These are phyloP conservation scores for Trichoderma erinaceum DNA, from an alignment of 495 filamentous ascomycete species.

Conservation along the genomic window DNA sequence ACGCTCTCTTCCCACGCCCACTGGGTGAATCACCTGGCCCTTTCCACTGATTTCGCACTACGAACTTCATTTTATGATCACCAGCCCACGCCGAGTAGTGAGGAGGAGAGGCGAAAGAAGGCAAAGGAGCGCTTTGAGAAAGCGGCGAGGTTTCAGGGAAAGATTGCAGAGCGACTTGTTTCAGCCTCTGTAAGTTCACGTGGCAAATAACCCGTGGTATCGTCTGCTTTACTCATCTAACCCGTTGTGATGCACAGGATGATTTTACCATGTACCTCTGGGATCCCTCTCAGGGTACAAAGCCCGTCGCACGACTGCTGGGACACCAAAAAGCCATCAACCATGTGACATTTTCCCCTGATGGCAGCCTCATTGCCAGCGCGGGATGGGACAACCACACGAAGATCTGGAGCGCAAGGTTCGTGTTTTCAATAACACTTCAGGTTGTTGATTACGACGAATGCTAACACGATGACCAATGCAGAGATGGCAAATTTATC, in stretches of 20 bases:
- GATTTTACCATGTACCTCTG: conserved; percentile 97
- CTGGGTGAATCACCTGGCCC: conserved; percentile 92
- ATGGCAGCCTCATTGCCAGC: conserved; percentile 78
- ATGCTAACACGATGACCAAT: conserved; percentile 18
- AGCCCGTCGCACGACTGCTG: conserved; percentile 78
- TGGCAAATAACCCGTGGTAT: conserved; percentile 31
- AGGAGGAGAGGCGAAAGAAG: conserved; percentile 65
- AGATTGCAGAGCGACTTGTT: conserved; percentile 78
- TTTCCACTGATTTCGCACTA: conserved; percentile 89
- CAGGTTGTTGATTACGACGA: not conserved
- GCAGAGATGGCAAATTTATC: conserved; percentile 68
- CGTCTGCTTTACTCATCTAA: not conserved
- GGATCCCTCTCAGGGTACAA: conserved; percentile 73
- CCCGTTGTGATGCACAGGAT: conserved; percentile 37
- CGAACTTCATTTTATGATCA: conserved; percentile 86
- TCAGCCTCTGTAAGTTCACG: conserved; percentile 48
- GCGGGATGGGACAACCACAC: conserved; percentile 89
- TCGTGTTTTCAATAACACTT: conserved; percentile 25
- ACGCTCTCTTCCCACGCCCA: conserved; percentile 79
- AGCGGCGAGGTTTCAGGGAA: conserved; percentile 72
- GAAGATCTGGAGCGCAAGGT: conserved; percentile 78
- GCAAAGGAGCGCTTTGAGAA: conserved; percentile 82
- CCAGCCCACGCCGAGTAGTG: conserved; percentile 56
- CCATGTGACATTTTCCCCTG: conserved; percentile 88
- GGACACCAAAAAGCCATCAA: conserved; percentile 97